These are phyloP conservation scores for Zangia roseola DNA, from an alignment of 768 basidiomycete genomes.

Conservation along the genomic window DNA sequence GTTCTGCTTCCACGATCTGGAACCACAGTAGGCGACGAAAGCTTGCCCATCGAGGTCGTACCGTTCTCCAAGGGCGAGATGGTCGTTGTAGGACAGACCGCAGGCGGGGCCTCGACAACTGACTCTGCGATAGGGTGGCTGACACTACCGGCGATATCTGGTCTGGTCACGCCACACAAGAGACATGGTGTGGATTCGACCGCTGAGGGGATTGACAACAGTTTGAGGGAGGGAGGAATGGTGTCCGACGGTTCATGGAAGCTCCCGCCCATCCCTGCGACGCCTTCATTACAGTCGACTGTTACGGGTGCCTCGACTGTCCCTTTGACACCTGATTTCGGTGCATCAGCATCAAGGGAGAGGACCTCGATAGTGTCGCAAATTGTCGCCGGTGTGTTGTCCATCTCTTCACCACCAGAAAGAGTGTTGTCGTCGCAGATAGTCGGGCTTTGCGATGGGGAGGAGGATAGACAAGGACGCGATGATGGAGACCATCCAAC, in stretches of 20 bases:
- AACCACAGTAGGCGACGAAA: no score
- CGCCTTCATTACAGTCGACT: no score
- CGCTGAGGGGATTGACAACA: background rate
- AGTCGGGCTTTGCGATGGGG: background rate
- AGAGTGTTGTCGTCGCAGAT: background rate
- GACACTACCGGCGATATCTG: background rate
- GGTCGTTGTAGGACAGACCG: background rate
- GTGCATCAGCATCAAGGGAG: no score
- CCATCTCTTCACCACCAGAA: no score
- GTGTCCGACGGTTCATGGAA: background rate
- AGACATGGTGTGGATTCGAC: background rate
- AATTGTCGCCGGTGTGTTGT: no score
- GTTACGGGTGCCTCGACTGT: no score
- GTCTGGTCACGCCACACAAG: background rate
- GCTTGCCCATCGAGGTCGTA: background rate
- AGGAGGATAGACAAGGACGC: background rate
- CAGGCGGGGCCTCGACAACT: background rate
- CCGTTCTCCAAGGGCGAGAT: background rate
- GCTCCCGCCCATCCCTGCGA: background rate
- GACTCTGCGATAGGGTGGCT: background rate
- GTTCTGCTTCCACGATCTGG: background rate
- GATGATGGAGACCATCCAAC: no score
- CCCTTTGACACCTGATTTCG: no score
- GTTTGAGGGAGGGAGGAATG: background rate
- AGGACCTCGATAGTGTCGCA: no score